Percentiles rank a stretch among this genome's conserved stretches.
These are phyloP conservation scores for Nigrospora osmanthi DNA, from an alignment of 2,329 filamentous ascomycete genomes.

Conservation along the genomic window DNA sequence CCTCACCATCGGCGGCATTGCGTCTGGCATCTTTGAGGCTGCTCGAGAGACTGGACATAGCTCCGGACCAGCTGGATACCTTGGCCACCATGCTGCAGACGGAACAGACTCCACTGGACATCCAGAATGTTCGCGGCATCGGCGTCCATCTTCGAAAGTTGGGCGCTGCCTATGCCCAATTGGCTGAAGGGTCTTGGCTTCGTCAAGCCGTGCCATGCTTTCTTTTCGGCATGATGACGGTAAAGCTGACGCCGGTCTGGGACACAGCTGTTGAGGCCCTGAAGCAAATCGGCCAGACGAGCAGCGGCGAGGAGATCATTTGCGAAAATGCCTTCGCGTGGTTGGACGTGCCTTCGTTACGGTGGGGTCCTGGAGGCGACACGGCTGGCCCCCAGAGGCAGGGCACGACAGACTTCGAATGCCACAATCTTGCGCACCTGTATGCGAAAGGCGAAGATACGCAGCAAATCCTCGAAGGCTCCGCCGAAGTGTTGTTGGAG, in stretches of 20 bases:
- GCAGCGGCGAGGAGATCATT: slow-evolving; percentile 65
- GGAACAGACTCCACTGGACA: slow-evolving; percentile 69
- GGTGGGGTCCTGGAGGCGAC: slow-evolving; percentile 36
- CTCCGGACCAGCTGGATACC: slow-evolving; percentile 38
- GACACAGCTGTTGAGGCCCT: slow-evolving; percentile 73
- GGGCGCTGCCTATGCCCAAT: slow-evolving; percentile 51
- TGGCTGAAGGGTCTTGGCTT: slow-evolving; percentile 56
- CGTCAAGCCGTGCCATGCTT: slow-evolving; percentile 69
- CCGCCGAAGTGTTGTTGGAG: slow-evolving; percentile 50
- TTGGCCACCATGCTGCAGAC: slow-evolving; percentile 65
- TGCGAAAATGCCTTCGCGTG: slow-evolving; percentile 70
- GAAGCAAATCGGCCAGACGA: slow-evolving; percentile 63
- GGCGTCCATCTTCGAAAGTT: slow-evolving; percentile 83
- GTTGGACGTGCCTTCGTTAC: slow-evolving; percentile 53
- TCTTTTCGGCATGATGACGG: slow-evolving; percentile 81
- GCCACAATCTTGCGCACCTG: slow-evolving; percentile 62
- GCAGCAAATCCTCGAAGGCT: slow-evolving; percentile 42
- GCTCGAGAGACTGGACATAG: slow-evolving; percentile 52
- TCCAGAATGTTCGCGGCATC: slow-evolving; percentile 69
- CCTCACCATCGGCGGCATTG: slow-evolving; percentile 66
- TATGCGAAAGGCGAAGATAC: slow-evolving; percentile 41
- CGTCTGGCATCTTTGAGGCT: slow-evolving; percentile 67
- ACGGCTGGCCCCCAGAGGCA: slow-evolving; percentile 23
- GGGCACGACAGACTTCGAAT: slow-evolving; percentile 71
- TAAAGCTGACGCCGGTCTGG: slow-evolving; percentile 80